Evolutionary conservation across 2,329 filamentous ascomycete species (phyloP).

Genomic region (Cephalotrichum gorgonifer): DNA sequence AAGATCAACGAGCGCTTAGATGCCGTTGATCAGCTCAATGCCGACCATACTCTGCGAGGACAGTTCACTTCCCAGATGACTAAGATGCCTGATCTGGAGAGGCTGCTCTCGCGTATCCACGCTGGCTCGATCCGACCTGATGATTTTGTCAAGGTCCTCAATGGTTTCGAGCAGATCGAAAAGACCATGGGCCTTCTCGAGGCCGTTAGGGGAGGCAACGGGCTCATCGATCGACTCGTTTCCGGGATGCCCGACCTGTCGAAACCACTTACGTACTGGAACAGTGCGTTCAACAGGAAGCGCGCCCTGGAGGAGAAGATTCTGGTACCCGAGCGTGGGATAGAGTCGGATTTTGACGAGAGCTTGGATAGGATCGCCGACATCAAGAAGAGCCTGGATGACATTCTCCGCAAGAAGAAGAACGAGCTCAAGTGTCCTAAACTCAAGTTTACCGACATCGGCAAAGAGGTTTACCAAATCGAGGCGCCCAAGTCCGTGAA

Average conservation of each 20-base stretch:
- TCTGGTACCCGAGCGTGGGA: slow-evolving; percentile 73
- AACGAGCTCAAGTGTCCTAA: slow-evolving; percentile 63
- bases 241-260: slow-evolving; percentile 75
- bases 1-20: slow-evolving; percentile 92
- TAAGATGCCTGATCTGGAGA: slow-evolving; percentile 88
- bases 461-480: slow-evolving; percentile 95
- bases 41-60: slow-evolving; percentile 69
- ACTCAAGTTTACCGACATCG: slow-evolving; percentile 71
- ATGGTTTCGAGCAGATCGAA: slow-evolving; percentile 96
- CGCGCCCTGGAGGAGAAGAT: slow-evolving; percentile 72
- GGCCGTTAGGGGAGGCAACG: slow-evolving; percentile 64
- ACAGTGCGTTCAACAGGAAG: slow-evolving; percentile 76
- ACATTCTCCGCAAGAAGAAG: slow-evolving; percentile 61
- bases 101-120: slow-evolving; percentile 88
- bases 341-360: slow-evolving; percentile 85
- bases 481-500: slow-evolving; percentile 80
- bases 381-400: slow-evolving; percentile 63
- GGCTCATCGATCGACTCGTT: slow-evolving; percentile 76
- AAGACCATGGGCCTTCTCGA: slow-evolving; percentile 78
- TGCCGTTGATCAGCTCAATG: slow-evolving; percentile 86
- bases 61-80: slow-evolving; percentile 80
- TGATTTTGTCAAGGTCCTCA: slow-evolving; percentile 86
- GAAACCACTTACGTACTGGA: slow-evolving; percentile 71
- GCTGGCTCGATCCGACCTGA: slow-evolving; percentile 82
- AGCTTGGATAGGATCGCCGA: slow-evolving; percentile 68